These are phyloP conservation scores for Candida parachauliodes DNA, from an alignment of 805 yeast genomes.

Conservation along the genomic window DNA sequence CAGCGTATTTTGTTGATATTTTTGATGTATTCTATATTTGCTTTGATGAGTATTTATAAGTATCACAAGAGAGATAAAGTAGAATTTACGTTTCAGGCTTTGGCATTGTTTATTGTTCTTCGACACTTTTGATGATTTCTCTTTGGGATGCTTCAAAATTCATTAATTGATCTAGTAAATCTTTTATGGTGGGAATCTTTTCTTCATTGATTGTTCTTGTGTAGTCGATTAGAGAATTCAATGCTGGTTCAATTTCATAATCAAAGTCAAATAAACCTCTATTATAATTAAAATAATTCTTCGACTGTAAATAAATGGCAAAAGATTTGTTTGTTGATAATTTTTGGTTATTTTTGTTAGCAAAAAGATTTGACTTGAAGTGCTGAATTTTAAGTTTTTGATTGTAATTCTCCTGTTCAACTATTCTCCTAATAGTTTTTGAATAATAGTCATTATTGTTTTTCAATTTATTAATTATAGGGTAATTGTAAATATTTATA, in stretches of 20 bases:
- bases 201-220: neutral
- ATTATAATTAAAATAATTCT: slow-evolving; percentile 17
- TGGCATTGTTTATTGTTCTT: too few species aligned
- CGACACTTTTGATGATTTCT: slow-evolving; percentile 8
- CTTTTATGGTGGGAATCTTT: slow-evolving; percentile 3
- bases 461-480: slow-evolving; percentile 12
- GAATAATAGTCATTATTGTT: slow-evolving; percentile 2
- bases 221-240: slow-evolving; percentile 1
- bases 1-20: too few species aligned
- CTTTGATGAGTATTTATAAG: too few species aligned
- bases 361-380: slow-evolving; percentile 7
- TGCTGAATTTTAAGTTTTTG: slow-evolving; percentile 9
- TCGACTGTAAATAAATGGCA: slow-evolving; percentile 3
- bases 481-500: slow-evolving; percentile 17
- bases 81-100: too few species aligned
- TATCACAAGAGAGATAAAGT: too few species aligned
- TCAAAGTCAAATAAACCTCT: slow-evolving; percentile 26
- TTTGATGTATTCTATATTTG: too few species aligned
- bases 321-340: slow-evolving; percentile 6
- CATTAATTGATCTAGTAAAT: slow-evolving; percentile 1
- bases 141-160: slow-evolving; percentile 9
- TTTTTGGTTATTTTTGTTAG: neutral
- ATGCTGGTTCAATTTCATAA: slow-evolving; percentile 15
- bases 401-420: slow-evolving; percentile 11
- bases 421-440: slow-evolving; percentile 1